These are phyloP conservation scores for Pseudocohnilembus persalinus DNA, from an alignment of 169 alveolate species.

Conservation along the genomic window DNA sequence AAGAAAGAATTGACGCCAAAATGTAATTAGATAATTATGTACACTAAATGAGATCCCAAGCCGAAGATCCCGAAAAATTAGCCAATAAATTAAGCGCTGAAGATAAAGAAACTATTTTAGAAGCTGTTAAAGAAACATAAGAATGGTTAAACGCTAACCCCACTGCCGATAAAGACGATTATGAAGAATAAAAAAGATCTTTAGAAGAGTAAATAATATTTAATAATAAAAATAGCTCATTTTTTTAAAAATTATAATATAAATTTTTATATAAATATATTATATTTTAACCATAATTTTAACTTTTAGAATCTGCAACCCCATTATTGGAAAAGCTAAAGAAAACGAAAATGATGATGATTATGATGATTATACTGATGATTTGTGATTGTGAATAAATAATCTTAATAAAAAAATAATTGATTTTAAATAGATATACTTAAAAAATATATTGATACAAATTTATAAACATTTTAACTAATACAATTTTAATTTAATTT, in stretches of 20 bases:
- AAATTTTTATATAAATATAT: not conserved
- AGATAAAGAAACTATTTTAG: slow-evolving; percentile 89
- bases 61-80: slow-evolving; percentile 91
- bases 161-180: slow-evolving; percentile 92
- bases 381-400: too few relatives aligned
- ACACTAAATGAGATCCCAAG: slow-evolving; percentile 90
- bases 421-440: too few relatives aligned
- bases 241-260: not conserved
- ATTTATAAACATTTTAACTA: too few relatives aligned
- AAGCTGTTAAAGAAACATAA: slow-evolving; percentile 90
- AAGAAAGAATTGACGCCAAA: slow-evolving; percentile 93
- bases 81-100: slow-evolving; percentile 91
- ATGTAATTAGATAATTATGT: slow-evolving; percentile 91
- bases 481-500: too few relatives aligned
- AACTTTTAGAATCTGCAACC: slow-evolving; percentile 86
- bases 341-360: not conserved
- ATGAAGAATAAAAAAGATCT: slow-evolving; percentile 92
- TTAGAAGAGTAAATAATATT: slow-evolving; percentile 70
- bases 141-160: slow-evolving; percentile 92
- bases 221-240: not conserved
- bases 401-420: too few relatives aligned
- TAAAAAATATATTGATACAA: too few relatives aligned
- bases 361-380: not conserved
- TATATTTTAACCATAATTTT: too few relatives aligned
- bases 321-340: slow-evolving; percentile 89